phyloP scores from a whole-genome alignment of 495 filamentous ascomycete species.

The Entonaema liquescens region DNA sequence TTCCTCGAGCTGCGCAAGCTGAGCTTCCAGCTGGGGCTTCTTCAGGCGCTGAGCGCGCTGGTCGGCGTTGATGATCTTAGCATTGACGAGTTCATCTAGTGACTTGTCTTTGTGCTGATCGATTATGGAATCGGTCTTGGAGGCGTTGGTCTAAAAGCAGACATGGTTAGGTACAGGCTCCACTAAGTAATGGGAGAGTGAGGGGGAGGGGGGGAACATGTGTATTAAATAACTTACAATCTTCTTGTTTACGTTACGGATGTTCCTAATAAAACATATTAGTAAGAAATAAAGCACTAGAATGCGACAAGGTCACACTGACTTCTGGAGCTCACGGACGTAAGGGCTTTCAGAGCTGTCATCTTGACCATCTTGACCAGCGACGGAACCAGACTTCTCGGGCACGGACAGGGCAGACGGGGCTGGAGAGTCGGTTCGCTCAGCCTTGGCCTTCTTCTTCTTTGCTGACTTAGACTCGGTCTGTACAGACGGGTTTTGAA shows the following conservation, averaged over 20 bases:
- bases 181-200: background rate
- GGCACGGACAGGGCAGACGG: constrained; percentile 52
- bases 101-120: constrained; percentile 77
- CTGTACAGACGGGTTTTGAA: constrained; percentile 60
- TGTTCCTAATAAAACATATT: constrained; percentile 64
- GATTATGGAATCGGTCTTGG: constrained; percentile 80
- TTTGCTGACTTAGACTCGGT: constrained; percentile 69
- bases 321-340: constrained; percentile 89
- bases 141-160: constrained; percentile 69
- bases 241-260: constrained; percentile 89
- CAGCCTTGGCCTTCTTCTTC: constrained; percentile 79
- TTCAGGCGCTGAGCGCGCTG: constrained; percentile 88
- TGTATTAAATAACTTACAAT: constrained; percentile 66
- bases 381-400: constrained; percentile 51
- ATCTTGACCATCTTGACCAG: constrained; percentile 57
- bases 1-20: constrained; percentile 79
- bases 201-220: background rate
- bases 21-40: constrained; percentile 84
- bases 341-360: constrained; percentile 73
- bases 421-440: constrained; percentile 58
- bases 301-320: constrained; percentile 43
- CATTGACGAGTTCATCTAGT: constrained; percentile 82
- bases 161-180: constrained; percentile 20
- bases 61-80: constrained; percentile 90
- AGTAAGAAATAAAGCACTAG: constrained; percentile 24